Evolutionary conservation across 768 basidiomycete species (phyloP), one percentile per base, ranked within the genome.

Genomic region (Lanmaoa pseudosensibilis): DNA sequence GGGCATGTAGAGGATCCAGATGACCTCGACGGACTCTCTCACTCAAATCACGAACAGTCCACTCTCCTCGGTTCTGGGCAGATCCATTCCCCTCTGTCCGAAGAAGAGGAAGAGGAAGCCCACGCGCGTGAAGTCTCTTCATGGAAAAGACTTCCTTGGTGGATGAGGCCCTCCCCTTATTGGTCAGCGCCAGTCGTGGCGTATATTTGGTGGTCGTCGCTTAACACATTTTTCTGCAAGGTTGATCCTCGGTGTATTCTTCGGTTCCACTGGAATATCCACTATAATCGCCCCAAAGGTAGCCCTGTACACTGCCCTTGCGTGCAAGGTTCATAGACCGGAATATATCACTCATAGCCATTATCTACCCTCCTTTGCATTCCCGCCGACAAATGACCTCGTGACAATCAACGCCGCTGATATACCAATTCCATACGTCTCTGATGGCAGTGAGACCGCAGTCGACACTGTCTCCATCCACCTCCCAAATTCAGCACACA

Each of bases 241-340:
- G 89, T 67, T 90, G 38, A 59, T 92, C 15, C 66, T 72, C 15
- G 65, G 77, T 7, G 66, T 83, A 25, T 84, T 86, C 13, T 68
- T 91, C 48, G 72, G 78, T 13, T 75, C 84, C 2, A 76, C 85
- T 9, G 85, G 82, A 3, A 77, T 73, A 66, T 70, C 83, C 4
- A 76, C 84, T 3, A 82, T 85, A 0, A 63, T 86, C 9, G 90
- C 90, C 0, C 88, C 91, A 9, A 81, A 82, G 46, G 79, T 92
- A 46, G 86, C 90, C 66, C 74, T 93, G 43, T 89, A 84, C 70
- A 90, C 87, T n/a, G 68, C 78, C 23, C 82, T 92, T 12, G 88
- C 78, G 19, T 94, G 92, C 67, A 78, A 77, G n/a, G 78, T 79
- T 15, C 81, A 84, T 65, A 85, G 77, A 60, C 87, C 88, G 5